Conservation (phyloP, 352 stramenopile genomes). For the Phytophthora ohioensis region DNA sequence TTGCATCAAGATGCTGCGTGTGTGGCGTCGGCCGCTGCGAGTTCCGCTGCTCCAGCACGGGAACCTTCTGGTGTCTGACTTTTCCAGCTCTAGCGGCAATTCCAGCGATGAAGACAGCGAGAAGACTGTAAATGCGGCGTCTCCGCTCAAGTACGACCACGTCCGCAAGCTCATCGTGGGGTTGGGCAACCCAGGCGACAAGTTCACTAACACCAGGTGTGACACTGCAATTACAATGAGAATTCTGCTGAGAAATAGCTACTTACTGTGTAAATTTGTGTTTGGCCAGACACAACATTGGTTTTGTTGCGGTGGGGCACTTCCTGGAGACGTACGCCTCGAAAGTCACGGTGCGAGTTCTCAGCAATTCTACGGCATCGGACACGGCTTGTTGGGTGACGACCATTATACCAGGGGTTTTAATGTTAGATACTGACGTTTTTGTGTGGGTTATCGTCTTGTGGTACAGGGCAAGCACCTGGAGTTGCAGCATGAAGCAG, state of each 20-base stretch:
- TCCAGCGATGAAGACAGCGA: neutral
- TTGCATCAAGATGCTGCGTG: conserved; percentile 24
- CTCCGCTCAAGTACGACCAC: conserved; percentile 61
- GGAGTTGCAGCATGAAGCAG: conserved; percentile 62
- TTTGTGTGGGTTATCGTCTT: neutral
- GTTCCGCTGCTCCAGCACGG: conserved; percentile 7
- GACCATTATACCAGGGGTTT: neutral
- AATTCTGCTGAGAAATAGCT: neutral
- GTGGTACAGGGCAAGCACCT: conserved; percentile 50
- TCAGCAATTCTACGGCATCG: neutral
- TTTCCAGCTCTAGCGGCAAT: conserved; percentile 18
- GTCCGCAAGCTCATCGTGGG: conserved; percentile 86
- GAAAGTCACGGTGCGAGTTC: conserved; percentile 59
- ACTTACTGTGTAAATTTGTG: neutral
- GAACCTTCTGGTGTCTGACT: conserved; percentile 16
- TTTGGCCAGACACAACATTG: conserved; percentile 82
- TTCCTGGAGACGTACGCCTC: conserved; percentile 76
- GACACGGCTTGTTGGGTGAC: neutral
- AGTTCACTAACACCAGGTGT: conserved; percentile 82
- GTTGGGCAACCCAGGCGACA: conserved; percentile 86
- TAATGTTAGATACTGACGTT: neutral
- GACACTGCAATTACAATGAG: neutral
- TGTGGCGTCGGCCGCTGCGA: conserved; percentile 14
- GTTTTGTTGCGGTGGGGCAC: conserved; percentile 65
- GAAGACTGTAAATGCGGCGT: conserved; percentile 2